Base-by-base conservation (phyloP, 2,329 filamentous ascomycete species). In the Fusarium secorum region DNA sequence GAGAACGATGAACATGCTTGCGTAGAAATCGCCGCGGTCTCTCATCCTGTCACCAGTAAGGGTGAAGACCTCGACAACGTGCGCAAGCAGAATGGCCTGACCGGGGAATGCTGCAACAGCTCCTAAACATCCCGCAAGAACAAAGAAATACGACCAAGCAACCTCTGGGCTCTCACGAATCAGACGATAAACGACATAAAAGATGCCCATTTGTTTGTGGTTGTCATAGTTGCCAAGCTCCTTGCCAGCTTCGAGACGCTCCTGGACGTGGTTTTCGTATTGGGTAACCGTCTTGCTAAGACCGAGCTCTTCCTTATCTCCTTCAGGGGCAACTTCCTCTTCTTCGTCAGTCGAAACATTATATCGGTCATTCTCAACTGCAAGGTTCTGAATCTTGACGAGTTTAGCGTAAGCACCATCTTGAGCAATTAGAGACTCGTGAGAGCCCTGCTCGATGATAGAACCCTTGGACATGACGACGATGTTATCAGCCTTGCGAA, bases 1-100 rank as follows among this genome's bases (percentile, higher is more conserved):
- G 39, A 86, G 71, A 3, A 87, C 80, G 46, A 87, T 83, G 66
- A 88, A 88, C 86, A 89, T 88, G 55, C 83, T 78, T 0, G 86
- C 83, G 77, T 81, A 88, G 71, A 88, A 88, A 72, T 89, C 82
- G 13, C 85, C 86, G 2, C 75, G 74, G 4, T 77, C 65, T 10
- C 75, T 75, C 78, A 82, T 79, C 7, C 67, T 75, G 3, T 78
- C 70, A 4, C 78, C 77, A 9, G 74, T 71, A 4, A 80, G 62
- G 4, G 76, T 79, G 60, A 85, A 85, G 11, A 84, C 81, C 10
- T 83, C 78, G 48, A 83, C 80, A 18, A 83, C 78, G 48, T 78
- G 78, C 15, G 80, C 80, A 36, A 85, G 74, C 14, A 86, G 67
- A 56, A 86, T 76, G 5, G 84, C 82, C 52, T 86, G 83, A 6